These are phyloP conservation scores for Exserohilum turcica DNA, from an alignment of 2,329 filamentous ascomycete genomes.

Conservation along the genomic window DNA sequence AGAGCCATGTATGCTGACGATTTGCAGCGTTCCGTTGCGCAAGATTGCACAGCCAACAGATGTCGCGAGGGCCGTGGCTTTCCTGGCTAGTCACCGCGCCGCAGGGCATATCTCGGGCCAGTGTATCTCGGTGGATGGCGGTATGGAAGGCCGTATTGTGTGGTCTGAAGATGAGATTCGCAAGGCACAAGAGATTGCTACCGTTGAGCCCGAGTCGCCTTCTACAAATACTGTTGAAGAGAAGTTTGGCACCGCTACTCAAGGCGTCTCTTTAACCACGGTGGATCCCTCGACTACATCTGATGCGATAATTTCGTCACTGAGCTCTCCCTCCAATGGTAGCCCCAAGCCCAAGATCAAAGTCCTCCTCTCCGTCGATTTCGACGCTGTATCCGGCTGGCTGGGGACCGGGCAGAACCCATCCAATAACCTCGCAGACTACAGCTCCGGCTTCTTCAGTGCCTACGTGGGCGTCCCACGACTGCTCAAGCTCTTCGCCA, in stretches of 20 bases:
- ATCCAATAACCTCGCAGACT: conserved; percentile 62
- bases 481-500: conserved; percentile 60
- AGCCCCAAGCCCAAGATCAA: conserved; percentile 43
- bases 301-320: neutral
- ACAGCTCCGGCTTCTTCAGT: conserved; percentile 61
- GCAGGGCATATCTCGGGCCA: conserved; percentile 62
- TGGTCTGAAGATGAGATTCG: conserved; percentile 54
- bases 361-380: conserved; percentile 54
- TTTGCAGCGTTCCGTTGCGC: conserved; percentile 47
- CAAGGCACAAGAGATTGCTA: conserved; percentile 14
- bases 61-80: conserved; percentile 56
- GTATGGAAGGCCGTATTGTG: conserved; percentile 57
- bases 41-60: conserved; percentile 57
- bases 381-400: conserved; percentile 66
- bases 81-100: conserved; percentile 57
- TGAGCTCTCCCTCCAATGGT: neutral
- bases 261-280: conserved; percentile 13
- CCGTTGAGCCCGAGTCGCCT: neutral
- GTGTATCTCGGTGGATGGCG: conserved; percentile 58
- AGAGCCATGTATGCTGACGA: conserved; percentile 11
- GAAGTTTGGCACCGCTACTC: conserved; percentile 18
- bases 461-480: conserved; percentile 63
- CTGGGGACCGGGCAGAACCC: conserved; percentile 61
- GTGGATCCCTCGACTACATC: neutral
- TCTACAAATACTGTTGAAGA: neutral